phyloP scores from a whole-genome alignment of 2,329 filamentous ascomycete species.

The Colletotrichum sp. region DNA sequence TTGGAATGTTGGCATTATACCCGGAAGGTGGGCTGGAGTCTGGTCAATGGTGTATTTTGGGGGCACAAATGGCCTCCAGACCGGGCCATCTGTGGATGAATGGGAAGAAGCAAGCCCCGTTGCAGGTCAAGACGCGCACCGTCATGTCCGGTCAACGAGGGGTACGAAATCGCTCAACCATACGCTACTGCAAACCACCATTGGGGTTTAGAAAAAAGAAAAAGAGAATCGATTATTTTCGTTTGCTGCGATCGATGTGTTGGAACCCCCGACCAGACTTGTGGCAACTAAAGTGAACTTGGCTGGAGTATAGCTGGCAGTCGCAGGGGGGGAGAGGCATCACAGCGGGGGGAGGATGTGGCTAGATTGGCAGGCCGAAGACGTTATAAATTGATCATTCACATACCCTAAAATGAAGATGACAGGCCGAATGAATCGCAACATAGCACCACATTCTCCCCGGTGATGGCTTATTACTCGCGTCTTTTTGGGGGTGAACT shows the following conservation, averaged over 20 bases:
- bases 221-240: not conserved
- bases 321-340: not conserved
- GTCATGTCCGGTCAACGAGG: not conserved
- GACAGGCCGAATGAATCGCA: not conserved
- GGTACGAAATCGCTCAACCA: not conserved
- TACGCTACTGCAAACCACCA: not conserved
- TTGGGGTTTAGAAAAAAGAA: not conserved
- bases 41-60: not conserved
- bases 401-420: not conserved
- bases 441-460: not conserved
- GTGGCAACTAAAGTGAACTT: not conserved
- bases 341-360: not conserved
- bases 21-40: slow-evolving; percentile 4
- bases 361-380: not conserved
- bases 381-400: not conserved
- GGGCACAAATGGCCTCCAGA: not conserved
- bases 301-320: not conserved
- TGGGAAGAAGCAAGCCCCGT: not conserved
- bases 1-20: slow-evolving; percentile 16
- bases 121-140: not conserved
- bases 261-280: not conserved
- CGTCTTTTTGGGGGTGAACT: not conserved
- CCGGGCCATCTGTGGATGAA: not conserved
- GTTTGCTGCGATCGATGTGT: not conserved
- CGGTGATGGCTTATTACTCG: not conserved